Evolutionary conservation across 1,284 basidiomycete genomes (phyloP).

Genomic region (Trametes hirsuta): DNA sequence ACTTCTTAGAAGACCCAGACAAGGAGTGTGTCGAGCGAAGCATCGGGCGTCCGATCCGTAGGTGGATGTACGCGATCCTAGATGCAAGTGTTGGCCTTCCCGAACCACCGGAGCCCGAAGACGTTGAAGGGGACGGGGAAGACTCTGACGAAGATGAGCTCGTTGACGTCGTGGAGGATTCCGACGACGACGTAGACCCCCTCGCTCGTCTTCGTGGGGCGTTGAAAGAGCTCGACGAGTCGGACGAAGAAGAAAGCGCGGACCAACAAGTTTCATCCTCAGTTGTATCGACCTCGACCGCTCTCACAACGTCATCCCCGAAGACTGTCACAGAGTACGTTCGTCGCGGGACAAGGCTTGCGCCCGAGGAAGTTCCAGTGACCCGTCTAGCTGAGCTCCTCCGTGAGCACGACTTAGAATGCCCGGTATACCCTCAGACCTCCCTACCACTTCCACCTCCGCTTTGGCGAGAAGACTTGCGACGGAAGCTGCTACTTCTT

Average conservation of each 20-base stretch:
- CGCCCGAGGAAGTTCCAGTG: constrained; percentile 58
- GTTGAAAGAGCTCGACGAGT: constrained; percentile 56
- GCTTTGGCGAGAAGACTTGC: constrained; percentile 52
- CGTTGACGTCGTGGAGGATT: constrained; percentile 59
- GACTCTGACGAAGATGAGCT: constrained; percentile 56
- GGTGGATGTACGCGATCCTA: constrained; percentile 70
- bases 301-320: constrained; percentile 31
- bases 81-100: constrained; percentile 68
- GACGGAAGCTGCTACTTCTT: constrained; percentile 60
- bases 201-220: constrained; percentile 73
- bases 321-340: constrained; percentile 68
- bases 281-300: constrained; percentile 37
- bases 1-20: constrained; percentile 82
- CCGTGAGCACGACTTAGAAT: constrained; percentile 37
- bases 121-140: constrained; percentile 29
- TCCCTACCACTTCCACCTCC: constrained; percentile 34
- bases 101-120: constrained; percentile 26
- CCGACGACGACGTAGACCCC: constrained; percentile 53
- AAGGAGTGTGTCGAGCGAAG: constrained; percentile 61
- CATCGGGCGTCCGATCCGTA: constrained; percentile 64
- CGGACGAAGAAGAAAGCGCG: constrained; percentile 27
- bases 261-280: constrained; percentile 33
- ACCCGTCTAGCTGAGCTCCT: constrained; percentile 51
- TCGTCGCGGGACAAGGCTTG: constrained; percentile 70
- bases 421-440: constrained; percentile 16